Percentiles rank a stretch among this genome's conserved stretches.
Evolutionary conservation across 345 rosid genomes (phyloP).

Genomic region (Brassica juncea): DNA sequence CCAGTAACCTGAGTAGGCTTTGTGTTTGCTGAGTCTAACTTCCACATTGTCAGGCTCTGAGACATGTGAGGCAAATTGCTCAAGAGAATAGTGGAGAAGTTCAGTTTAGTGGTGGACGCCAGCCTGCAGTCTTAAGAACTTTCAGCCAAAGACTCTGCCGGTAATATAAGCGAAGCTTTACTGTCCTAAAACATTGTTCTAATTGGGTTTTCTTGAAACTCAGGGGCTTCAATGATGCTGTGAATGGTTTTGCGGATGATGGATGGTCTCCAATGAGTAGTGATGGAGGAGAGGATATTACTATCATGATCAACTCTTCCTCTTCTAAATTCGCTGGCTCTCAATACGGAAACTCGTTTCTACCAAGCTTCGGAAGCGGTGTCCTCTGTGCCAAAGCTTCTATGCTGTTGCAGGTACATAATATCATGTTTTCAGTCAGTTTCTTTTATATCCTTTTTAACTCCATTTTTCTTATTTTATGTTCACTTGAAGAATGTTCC

Average conservation of each 20-base stretch:
- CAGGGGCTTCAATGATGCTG: constrained; percentile 96
- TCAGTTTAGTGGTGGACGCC: constrained; percentile 91
- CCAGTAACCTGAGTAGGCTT: not conserved
- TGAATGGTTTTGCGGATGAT: constrained; percentile 88
- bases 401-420: constrained; percentile 82
- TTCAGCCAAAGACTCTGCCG: constrained; percentile 92
- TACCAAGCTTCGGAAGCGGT: constrained; percentile 82
- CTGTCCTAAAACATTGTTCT: not conserved
- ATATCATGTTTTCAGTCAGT: not conserved
- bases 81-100: constrained; percentile 92
- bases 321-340: constrained; percentile 68
- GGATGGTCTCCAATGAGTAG: constrained; percentile 92
- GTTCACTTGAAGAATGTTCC: constrained; percentile 71
- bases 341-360: constrained; percentile 60
- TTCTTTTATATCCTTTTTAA: not conserved
- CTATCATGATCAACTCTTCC: constrained; percentile 72
- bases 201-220: constrained; percentile 21
- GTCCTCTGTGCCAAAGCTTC: constrained; percentile 96
- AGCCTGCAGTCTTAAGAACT: constrained; percentile 92
- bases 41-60: constrained; percentile 62
- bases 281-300: constrained; percentile 90
- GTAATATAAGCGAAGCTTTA: constrained; percentile 37
- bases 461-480: not conserved
- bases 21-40: not conserved
- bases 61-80: constrained; percentile 84